Evolutionary conservation across 2,329 filamentous ascomycete genomes (phyloP), one percentile per base, ranked within the genome.

Genomic region (Hypomyces perniciosus): DNA sequence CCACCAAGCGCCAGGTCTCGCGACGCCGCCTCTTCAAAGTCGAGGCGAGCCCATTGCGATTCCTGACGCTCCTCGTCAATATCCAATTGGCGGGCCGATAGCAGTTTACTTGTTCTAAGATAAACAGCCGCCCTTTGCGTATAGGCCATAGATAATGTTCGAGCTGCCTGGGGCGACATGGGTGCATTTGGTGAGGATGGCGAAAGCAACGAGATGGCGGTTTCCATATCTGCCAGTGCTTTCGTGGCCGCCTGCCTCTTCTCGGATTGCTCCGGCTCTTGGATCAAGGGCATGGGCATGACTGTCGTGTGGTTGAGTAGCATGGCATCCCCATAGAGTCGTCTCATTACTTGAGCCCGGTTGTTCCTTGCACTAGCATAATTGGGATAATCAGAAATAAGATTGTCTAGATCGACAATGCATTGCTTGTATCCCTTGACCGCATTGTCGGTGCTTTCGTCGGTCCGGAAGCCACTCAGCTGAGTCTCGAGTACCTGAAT

Each of bases 321-420:
- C 61, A 83, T 72, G 2, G 72, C 68, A 61, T 86, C 83, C 8
- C 83, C 84, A 55, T 85, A 82, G 50, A 83, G 67, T 44, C 84
- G 72, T 26, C 85, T 72, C 30, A 78, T 59, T 7, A 84, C 76
- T 65, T 91, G 88, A 3, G 84, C 87, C 45, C 86, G 77, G 66
- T 92, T 91, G 64, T 90, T 86, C 52, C 81, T 78, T 5, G 83
- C 85, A 56, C 84, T 88, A 26, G 86, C 85, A 65, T 91, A 91
- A 31, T 71, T 67, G 3, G 86, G 84, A 48, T 81, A 64, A 27
- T 77, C 67, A 2, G 70, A 61, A 38, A 90, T 78, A 31, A 90
- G 72, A 2, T 66, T 62, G 30, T 76, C 73, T 5, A 91, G 70
- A 5, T 71, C 66, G 8, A 65, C 62, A 13, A 83, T 65, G 48